phyloP scores from a whole-genome alignment of 2,329 filamentous ascomycete genomes.

The Exophiala spinifera region DNA sequence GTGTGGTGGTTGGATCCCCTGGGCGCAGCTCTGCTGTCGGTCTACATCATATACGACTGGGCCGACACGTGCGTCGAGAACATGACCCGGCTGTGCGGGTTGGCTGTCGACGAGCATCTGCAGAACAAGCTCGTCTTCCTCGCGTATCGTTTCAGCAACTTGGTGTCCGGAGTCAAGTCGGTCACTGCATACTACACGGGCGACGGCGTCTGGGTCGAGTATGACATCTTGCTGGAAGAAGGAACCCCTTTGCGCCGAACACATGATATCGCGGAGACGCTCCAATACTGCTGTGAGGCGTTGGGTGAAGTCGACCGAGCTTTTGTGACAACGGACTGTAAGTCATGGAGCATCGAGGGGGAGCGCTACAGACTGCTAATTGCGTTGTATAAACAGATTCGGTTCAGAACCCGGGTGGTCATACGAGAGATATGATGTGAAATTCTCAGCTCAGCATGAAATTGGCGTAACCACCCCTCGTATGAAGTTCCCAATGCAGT shows the following conservation, averaged over 20 bases:
- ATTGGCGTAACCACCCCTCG: no score
- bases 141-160: slow-evolving; percentile 55
- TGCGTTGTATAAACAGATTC: neutral
- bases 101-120: slow-evolving; percentile 51
- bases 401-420: slow-evolving; percentile 15
- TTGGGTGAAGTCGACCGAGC: slow-evolving; percentile 52
- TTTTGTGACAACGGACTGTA: slow-evolving; percentile 53
- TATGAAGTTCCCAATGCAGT: neutral
- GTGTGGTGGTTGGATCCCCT: slow-evolving; percentile 66
- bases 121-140: slow-evolving; percentile 59
- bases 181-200: slow-evolving; percentile 60
- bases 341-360: slow-evolving; percentile 27
- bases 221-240: slow-evolving; percentile 58
- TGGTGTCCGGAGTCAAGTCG: slow-evolving; percentile 54
- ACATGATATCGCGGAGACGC: slow-evolving; percentile 61
- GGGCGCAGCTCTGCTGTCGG: slow-evolving; percentile 60
- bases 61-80: slow-evolving; percentile 60
- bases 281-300: slow-evolving; percentile 56
- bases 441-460: no score
- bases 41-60: slow-evolving; percentile 70
- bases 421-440: slow-evolving; percentile 11
- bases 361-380: neutral
- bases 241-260: slow-evolving; percentile 51
- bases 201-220: slow-evolving; percentile 62
- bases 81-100: slow-evolving; percentile 57